A percentile compares a stretch with the other conserved stretches of the same genome.
Evolutionary conservation across 2,329 filamentous ascomycete genomes (phyloP).

Genomic region (Nemania diffusa): DNA sequence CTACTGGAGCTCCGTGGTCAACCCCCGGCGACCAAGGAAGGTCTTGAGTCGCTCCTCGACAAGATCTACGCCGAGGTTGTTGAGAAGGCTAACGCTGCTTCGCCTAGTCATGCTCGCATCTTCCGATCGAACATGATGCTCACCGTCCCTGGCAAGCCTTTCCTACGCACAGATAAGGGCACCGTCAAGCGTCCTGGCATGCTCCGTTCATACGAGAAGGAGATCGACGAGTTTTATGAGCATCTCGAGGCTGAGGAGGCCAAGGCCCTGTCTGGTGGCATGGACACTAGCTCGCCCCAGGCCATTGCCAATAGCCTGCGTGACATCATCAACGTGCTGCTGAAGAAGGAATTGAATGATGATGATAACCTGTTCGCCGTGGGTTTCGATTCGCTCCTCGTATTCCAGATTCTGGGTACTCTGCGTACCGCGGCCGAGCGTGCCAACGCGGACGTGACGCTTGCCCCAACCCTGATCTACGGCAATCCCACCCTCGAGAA

Average conservation of each 20-base stretch:
- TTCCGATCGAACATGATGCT: slow-evolving; percentile 42
- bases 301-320: slow-evolving; percentile 36
- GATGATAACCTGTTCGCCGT: slow-evolving; percentile 43
- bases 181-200: slow-evolving; percentile 44
- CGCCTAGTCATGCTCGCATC: slow-evolving; percentile 40
- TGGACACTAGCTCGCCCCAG: slow-evolving; percentile 35
- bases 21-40: slow-evolving; percentile 29
- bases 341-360: slow-evolving; percentile 38
- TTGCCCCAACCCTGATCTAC: slow-evolving; percentile 54
- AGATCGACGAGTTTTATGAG: slow-evolving; percentile 44
- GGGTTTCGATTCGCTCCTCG: slow-evolving; percentile 53
- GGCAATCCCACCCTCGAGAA: slow-evolving; percentile 50
- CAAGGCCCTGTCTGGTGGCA: slow-evolving; percentile 37
- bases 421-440: slow-evolving; percentile 49
- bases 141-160: slow-evolving; percentile 42
- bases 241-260: slow-evolving; percentile 40
- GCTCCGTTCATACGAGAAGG: slow-evolving; percentile 40
- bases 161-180: slow-evolving; percentile 45
- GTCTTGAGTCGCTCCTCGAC: slow-evolving; percentile 36
- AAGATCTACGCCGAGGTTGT: slow-evolving; percentile 40
- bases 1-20: slow-evolving; percentile 36
- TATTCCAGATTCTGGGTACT: slow-evolving; percentile 50
- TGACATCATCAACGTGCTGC: slow-evolving; percentile 34
- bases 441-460: slow-evolving; percentile 41
- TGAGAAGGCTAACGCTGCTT: slow-evolving; percentile 40